Evolutionary conservation across 1,139 yeast species (phyloP).

Genomic region (Taiozyma sp.): DNA sequence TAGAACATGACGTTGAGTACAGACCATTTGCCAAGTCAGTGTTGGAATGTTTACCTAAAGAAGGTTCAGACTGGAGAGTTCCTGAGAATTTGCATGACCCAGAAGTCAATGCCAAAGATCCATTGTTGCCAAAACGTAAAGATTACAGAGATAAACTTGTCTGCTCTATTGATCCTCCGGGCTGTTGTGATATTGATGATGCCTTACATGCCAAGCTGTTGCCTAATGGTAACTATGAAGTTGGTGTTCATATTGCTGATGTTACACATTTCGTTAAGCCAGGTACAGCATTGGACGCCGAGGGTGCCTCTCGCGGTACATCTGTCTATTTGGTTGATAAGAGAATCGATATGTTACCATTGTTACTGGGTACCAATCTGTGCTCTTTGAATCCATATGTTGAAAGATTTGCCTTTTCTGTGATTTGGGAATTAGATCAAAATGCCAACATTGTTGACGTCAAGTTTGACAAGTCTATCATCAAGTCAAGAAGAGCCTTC

Average conservation of each 20-base stretch:
- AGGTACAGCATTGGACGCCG: slow-evolving; percentile 85
- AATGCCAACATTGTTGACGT: slow-evolving; percentile 83
- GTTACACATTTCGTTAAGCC: slow-evolving; percentile 97
- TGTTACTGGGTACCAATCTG: slow-evolving; percentile 89
- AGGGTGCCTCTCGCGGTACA: slow-evolving; percentile 96
- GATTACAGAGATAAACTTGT: slow-evolving; percentile 87
- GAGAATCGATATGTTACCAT: slow-evolving; percentile 98
- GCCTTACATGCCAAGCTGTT: slow-evolving; percentile 83
- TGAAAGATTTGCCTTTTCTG: slow-evolving; percentile 94
- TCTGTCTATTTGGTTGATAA: slow-evolving; percentile 97
- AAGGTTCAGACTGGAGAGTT: slow-evolving; percentile 91
- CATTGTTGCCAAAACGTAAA: slow-evolving; percentile 56
- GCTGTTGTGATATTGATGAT: slow-evolving; percentile 98
- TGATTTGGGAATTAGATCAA: slow-evolving; percentile 88
- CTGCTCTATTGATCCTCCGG: slow-evolving; percentile 97
- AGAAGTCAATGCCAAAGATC: slow-evolving; percentile 41
- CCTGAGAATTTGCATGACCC: slow-evolving; percentile 55
- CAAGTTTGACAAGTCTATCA: slow-evolving; percentile 80
- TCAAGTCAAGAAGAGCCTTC: slow-evolving; percentile 89
- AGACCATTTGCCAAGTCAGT: slow-evolving; percentile 94
- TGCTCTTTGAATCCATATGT: slow-evolving; percentile 95
- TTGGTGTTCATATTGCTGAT: slow-evolving; percentile 99
- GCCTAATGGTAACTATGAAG: slow-evolving; percentile 92
- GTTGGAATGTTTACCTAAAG: slow-evolving; percentile 84
- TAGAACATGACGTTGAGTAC: slow-evolving; percentile 96